These are phyloP conservation scores for Coemansia sp. DNA, from an alignment of 192 early-diverging fungal species.

Conservation along the genomic window DNA sequence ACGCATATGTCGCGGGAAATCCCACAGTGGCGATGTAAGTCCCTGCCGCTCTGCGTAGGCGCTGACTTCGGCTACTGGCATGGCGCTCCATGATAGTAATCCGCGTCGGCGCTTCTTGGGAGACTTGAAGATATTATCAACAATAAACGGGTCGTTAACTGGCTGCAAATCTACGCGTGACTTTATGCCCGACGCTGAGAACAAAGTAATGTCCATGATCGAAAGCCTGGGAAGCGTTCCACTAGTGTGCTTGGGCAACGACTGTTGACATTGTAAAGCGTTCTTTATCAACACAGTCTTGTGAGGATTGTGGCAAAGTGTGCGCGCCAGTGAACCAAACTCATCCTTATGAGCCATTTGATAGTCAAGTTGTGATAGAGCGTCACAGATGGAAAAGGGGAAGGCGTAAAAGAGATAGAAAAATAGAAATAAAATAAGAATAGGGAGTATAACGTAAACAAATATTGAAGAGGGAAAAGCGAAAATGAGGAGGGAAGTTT, in stretches of 20 bases:
- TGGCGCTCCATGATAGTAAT: conserved; percentile 46
- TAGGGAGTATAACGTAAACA: conserved; percentile 7
- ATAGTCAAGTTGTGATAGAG: background rate
- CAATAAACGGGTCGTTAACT: conserved; percentile 45
- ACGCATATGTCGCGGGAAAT: conserved; percentile 35
- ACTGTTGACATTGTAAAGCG: conserved; percentile 41
- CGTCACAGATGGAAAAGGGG: background rate
- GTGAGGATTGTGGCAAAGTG: conserved; percentile 44
- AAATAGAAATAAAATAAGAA: background rate
- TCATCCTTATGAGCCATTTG: conserved; percentile 24
- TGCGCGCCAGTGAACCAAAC: conserved; percentile 30
- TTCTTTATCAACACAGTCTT: conserved; percentile 46
- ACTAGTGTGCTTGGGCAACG: conserved; percentile 14
- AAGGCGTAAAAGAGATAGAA: background rate
- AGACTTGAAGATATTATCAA: conserved; percentile 56
- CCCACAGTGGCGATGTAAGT: conserved; percentile 19
- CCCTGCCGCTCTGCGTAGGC: background rate
- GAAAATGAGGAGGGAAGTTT: background rate
- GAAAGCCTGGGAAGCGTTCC: conserved; percentile 10
- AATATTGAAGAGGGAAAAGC: background rate
- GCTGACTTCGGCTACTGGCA: conserved; percentile 15
- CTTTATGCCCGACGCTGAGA: conserved; percentile 22
- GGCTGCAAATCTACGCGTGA: conserved; percentile 45
- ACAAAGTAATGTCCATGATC: conserved; percentile 39
- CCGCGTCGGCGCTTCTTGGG: conserved; percentile 47